Percentiles rank a stretch among this genome's conserved stretches.
phyloP scores from a whole-genome alignment of 75 land plant genomes.

The Chamaecyparis obtusa region DNA sequence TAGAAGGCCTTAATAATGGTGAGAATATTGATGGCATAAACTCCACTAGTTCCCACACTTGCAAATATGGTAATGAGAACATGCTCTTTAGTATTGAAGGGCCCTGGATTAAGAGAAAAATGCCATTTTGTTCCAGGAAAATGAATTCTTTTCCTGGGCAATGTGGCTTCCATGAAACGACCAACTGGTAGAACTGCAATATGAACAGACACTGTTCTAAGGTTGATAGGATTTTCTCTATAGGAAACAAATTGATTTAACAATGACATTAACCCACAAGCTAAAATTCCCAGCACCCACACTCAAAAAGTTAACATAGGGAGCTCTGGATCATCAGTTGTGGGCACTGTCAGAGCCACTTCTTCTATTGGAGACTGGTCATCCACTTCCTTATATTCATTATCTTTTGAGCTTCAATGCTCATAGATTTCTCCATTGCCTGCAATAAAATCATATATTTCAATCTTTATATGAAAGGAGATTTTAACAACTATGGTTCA shows the following conservation, averaged over 20 bases:
- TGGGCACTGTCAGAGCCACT: constrained; percentile 57
- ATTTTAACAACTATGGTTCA: no score
- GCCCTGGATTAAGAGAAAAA: constrained; percentile 74
- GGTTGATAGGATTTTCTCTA: constrained; percentile 30
- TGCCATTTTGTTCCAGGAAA: constrained; percentile 24
- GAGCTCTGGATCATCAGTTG: constrained; percentile 49
- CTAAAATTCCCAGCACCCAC: constrained; percentile 44
- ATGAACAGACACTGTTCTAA: constrained; percentile 38
- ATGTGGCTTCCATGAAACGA: constrained; percentile 46
- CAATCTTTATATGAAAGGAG: neutral
- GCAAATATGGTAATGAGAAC: constrained; percentile 83
- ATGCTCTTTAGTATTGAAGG: constrained; percentile 81
- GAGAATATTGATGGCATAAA: constrained; percentile 59
- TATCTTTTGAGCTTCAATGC: neutral
- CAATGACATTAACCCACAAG: constrained; percentile 40
- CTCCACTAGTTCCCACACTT: constrained; percentile 41
- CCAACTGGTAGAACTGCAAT: constrained; percentile 50
- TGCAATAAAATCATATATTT: neutral
- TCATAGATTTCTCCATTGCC: neutral
- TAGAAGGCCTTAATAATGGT: constrained; percentile 72
- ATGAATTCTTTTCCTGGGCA: constrained; percentile 22
- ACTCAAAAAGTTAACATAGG: constrained; percentile 58
- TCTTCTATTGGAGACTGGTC: constrained; percentile 56
- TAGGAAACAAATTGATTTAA: constrained; percentile 47
- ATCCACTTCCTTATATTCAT: constrained; percentile 14